Conservation (phyloP, 352 stramenopile species). For the Globisporangium acanthophoron region DNA sequence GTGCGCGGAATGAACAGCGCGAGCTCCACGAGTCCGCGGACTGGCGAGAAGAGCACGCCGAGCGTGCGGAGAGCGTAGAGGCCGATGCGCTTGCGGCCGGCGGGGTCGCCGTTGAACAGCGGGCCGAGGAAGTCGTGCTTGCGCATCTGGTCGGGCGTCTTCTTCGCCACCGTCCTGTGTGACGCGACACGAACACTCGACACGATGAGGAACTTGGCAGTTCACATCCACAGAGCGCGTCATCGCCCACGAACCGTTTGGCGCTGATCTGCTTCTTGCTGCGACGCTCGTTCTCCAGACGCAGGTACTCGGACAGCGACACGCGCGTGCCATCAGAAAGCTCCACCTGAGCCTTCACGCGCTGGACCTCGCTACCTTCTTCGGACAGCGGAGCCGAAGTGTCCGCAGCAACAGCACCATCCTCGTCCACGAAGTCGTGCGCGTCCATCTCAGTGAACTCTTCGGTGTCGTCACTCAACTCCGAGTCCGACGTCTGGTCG, state of each 20-base stretch:
- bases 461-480: not conserved
- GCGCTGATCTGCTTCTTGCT: not conserved
- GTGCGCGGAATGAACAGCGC: conserved; percentile 42
- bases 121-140: conserved; percentile 54
- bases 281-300: conserved; percentile 25
- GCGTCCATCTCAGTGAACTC: conserved; percentile 31
- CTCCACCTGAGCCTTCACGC: conserved; percentile 47
- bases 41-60: conserved; percentile 48
- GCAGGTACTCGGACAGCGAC: conserved; percentile 57
- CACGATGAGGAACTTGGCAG: no score
- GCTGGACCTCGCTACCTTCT: conserved; percentile 3
- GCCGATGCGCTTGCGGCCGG: conserved; percentile 49
- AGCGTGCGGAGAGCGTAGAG: conserved; percentile 45
- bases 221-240: no score
- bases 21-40: conserved; percentile 44
- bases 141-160: conserved; percentile 45
- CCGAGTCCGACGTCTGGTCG: not conserved
- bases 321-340: conserved; percentile 53
- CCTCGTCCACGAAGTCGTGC: conserved; percentile 13
- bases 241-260: not conserved
- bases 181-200: not conserved
- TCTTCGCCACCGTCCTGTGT: conserved; percentile 27
- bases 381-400: not conserved
- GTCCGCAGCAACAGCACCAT: conserved; percentile 8
- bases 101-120: conserved; percentile 52